phyloP scores from a whole-genome alignment of 768 basidiomycete species.

The Mycena belliarum region DNA sequence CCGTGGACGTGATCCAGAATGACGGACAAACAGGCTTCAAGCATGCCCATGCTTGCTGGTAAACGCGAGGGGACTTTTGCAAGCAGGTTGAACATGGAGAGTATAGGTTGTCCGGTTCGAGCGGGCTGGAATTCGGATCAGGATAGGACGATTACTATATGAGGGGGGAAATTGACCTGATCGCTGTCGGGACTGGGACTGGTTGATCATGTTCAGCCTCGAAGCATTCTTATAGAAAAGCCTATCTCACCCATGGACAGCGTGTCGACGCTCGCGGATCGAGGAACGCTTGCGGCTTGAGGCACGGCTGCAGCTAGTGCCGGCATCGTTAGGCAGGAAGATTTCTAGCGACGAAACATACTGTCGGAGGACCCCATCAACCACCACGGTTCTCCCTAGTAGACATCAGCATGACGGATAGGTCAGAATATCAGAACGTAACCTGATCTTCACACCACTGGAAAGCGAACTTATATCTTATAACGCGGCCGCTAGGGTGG shows the following conservation, averaged over 20 bases:
- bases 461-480: conserved; percentile 82
- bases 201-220: background rate
- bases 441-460: conserved; percentile 81
- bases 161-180: background rate
- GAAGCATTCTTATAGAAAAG: background rate
- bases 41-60: conserved; percentile 60
- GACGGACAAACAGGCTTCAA: conserved; percentile 54
- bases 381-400: conserved; percentile 53
- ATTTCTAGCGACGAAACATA: background rate
- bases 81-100: conserved; percentile 45
- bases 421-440: too few relatives aligned
- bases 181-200: background rate
- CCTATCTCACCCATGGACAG: background rate
- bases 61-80: conserved; percentile 52
- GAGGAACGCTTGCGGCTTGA: background rate
- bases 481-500: conserved; percentile 52
- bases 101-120: conserved; percentile 23
- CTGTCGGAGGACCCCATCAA: background rate
- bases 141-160: background rate
- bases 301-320: background rate
- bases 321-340: background rate
- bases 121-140: conserved; percentile 17
- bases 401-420: background rate
- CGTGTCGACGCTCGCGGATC: background rate
- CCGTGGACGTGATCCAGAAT: conserved; percentile 51